Base-by-base conservation (phyloP, 1,284 basidiomycete genomes). In the Coniferiporia weirii region DNA sequence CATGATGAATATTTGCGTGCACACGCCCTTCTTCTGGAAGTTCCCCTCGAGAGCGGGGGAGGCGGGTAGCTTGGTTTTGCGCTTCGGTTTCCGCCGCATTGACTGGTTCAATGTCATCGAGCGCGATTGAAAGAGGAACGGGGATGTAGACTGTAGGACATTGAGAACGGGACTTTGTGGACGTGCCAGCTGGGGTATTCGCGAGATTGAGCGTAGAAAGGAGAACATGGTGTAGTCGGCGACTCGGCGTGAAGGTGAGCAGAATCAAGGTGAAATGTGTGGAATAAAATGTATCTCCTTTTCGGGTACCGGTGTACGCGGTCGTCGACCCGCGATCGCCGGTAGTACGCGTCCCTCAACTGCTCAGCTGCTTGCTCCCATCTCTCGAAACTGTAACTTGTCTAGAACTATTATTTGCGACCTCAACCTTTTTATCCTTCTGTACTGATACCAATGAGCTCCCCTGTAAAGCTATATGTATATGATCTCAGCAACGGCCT, bases 401-500 rank as follows among this genome's bases (percentile, higher is more conserved):
- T 32, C 27, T 56, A 13, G 15, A 32, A 17, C 32, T 9, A 15
- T 12, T 20, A 22, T 12, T 34, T 32, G 40, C 44, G 27, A 27
- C 5, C 27, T 27, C 27, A 5, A 27, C 27, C 27, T 27, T 48
- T 52, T 36, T 32, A 8, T 27, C 32, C 43, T 51, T 32, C 17
- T 13, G 43, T 19, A 9, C 8, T 38, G 34, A 32, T 52, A 36
- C 32, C 32, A 36, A 62, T 62, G 61, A 20, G 50, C 19, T 69
- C 72, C 35, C 73, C 76, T 44, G 88, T 91, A 27, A 75, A 89
- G 66, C 81, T 97, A 43, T 95, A 94, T 68, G 85, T 96, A 0
- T 97, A 97, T 72, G 94, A 97, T 70, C 84, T 95, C 58, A 93
- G 85, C 69, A 84, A 88, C 69, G 93, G 93, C 48, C 78, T 95